Evolutionary conservation across 2,329 filamentous ascomycete genomes (phyloP).

Genomic region (Didymella pinodella): DNA sequence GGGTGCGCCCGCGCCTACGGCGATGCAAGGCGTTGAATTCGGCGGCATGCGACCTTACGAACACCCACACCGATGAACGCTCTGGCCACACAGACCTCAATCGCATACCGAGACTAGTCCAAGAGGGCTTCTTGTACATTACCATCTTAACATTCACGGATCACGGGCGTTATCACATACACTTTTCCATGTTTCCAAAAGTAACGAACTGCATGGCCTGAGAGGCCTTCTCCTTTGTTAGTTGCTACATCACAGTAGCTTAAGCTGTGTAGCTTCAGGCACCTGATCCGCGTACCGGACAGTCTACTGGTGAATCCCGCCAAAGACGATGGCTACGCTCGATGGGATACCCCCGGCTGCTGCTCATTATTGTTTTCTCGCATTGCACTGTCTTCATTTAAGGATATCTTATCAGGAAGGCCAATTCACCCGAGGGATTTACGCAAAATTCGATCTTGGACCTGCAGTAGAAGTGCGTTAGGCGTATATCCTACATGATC

Average conservation of each 20-base stretch:
- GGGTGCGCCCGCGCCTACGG: conserved; percentile 42
- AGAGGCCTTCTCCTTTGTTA: conserved; percentile 4
- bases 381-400: conserved; percentile 7
- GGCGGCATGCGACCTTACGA: conserved; percentile 47
- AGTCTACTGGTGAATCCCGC: neutral
- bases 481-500: conserved; percentile 17
- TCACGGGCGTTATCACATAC: conserved; percentile 21
- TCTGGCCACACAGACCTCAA: neutral
- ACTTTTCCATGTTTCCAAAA: conserved; percentile 6
- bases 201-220: conserved; percentile 4
- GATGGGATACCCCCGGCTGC: neutral
- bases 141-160: conserved; percentile 19
- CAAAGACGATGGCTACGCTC: conserved; percentile 5
- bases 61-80: conserved; percentile 42
- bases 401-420: conserved; percentile 13
- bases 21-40: conserved; percentile 62
- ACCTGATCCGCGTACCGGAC: neutral
- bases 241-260: conserved; percentile 4
- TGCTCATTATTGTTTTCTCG: conserved; percentile 7
- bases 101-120: conserved; percentile 1
- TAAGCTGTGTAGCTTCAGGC: neutral
- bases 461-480: conserved; percentile 22
- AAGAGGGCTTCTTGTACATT: conserved; percentile 19
- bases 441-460: conserved; percentile 18
- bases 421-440: conserved; percentile 15